Evolutionary conservation across 2,329 filamentous ascomycete species (phyloP).

Genomic region (Sarocladium oryzae): DNA sequence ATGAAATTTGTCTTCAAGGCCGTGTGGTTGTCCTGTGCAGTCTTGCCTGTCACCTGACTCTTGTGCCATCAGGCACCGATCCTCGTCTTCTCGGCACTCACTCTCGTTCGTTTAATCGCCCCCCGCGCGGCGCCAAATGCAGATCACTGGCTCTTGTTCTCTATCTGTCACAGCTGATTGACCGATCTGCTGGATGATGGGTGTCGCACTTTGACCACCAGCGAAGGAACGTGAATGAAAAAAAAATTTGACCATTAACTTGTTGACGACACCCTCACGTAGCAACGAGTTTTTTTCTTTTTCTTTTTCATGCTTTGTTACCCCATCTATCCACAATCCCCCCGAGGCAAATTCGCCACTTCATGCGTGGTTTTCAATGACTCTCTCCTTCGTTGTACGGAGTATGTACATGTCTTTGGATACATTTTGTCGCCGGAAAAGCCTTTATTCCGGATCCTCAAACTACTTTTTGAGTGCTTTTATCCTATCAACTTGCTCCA

Average conservation of each 20-base stretch:
- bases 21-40: too few relatives aligned
- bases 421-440: too few relatives aligned
- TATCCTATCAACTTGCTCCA: neutral
- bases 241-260: neutral
- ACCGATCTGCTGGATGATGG: too few relatives aligned
- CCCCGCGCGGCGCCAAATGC: neutral
- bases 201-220: neutral
- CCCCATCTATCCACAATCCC: neutral
- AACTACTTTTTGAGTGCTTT: too few relatives aligned
- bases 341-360: neutral
- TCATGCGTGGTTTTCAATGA: constrained; percentile 2
- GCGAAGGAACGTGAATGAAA: neutral
- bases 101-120: neutral
- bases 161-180: neutral
- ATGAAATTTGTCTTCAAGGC: too few relatives aligned
- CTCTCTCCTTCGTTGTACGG: neutral
- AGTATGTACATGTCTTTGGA: too few relatives aligned
- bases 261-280: neutral
- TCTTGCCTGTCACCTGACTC: too few relatives aligned
- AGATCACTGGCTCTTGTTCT: neutral
- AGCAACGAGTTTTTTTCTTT: too few relatives aligned
- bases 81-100: too few relatives aligned
- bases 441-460: too few relatives aligned
- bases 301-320: neutral
- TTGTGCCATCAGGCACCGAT: too few relatives aligned